Base-by-base conservation (phyloP, 306 rosid species). In the Vicia faba region DNA sequence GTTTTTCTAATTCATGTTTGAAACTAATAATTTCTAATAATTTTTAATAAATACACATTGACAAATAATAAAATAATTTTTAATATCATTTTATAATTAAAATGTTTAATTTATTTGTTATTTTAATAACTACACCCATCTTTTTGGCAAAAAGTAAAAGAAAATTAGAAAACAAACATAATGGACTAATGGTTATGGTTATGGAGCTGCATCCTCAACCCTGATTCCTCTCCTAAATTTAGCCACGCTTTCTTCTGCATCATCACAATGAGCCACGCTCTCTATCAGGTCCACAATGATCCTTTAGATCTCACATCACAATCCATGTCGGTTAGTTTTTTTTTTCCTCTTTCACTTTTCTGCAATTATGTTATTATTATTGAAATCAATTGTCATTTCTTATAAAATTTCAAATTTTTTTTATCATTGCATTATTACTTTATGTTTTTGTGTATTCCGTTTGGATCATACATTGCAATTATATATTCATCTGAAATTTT, bases 261-360 rank as follows among this genome's bases (percentile, higher is more conserved):
- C 3, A 40, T 35, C 29, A 19, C 66, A 41, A 40, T 33, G 9
- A 33, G 38, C 38, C 9, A 33, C 9, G 9, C 38, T 33, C 38
- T 33, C 38, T 33, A 33, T 33, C 38, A 33, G 1, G 7, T 33
- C 9, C 9, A 41, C 11, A 49, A 20, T 39, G 62, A 58, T 4
- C 38, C 25, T 50, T 64, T 44, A 31, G 72, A 67, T 72, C 66
- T 38, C 66, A 61, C 38, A 28, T 55, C 20, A 74, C 33, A 48
- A 8, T 43, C 28, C 40, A 67, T 81, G 44, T 36, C 76, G 33
- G 79, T 76, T 33, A 66, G 68, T 36, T 68, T 1, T 0, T 23
- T 12, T 15, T 12, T 2, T 4, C 19, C 14, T 19, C 8, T 18
- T 18, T 25, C 36, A 15, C 44, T 46, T 20, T 15, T 16, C 29